phyloP scores from a whole-genome alignment of 345 rosid genomes.

The sweet orange (Citrus sinensis) region DNA sequence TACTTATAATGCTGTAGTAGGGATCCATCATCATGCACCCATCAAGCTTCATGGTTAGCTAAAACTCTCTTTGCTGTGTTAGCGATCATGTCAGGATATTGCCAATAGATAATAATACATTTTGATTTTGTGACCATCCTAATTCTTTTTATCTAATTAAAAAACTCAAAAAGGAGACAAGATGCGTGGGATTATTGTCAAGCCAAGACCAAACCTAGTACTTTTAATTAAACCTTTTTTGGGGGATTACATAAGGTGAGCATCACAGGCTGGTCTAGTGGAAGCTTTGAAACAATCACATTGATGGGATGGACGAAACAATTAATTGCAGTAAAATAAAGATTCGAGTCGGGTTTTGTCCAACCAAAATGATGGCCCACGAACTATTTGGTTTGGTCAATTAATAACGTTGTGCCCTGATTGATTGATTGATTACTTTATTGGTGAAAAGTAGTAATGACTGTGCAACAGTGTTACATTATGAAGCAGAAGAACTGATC shows the following conservation, averaged over 20 bases:
- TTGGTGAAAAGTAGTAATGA: neutral
- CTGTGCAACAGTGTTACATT: conserved; percentile 4
- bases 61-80: neutral
- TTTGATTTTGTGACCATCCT: neutral
- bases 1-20: no score
- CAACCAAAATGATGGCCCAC: conserved; percentile 13
- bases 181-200: neutral
- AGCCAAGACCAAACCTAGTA: conserved; percentile 17
- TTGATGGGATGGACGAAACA: conserved; percentile 13
- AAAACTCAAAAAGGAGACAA: neutral
- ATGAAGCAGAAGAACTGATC: conserved; percentile 10
- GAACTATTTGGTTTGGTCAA: neutral
- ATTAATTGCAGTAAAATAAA: neutral
- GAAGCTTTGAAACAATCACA: neutral
- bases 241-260: neutral
- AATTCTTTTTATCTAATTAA: neutral
- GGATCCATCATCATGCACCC: no score
- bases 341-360: conserved; percentile 1
- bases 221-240: neutral
- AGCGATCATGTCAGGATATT: neutral
- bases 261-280: neutral
- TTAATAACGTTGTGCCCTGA: neutral
- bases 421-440: neutral
- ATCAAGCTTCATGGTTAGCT: neutral
- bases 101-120: neutral